Percentiles rank a stretch among this genome's conserved stretches.
These are phyloP conservation scores for Aspergillus sojae DNA, from an alignment of 2,329 filamentous ascomycete species.

Conservation along the genomic window DNA sequence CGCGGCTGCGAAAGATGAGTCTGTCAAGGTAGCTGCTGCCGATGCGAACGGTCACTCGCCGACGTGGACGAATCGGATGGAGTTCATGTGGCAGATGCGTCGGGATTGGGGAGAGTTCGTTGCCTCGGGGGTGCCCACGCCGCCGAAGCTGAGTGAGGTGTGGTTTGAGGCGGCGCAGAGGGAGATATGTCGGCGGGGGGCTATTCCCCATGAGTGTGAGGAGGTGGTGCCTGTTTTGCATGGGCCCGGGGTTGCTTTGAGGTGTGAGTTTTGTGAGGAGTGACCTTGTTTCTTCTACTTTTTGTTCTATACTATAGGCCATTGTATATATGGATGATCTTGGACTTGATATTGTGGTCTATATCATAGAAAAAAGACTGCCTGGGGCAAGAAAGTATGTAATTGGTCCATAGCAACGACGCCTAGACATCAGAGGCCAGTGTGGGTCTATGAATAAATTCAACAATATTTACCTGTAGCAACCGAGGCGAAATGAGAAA, in stretches of 20 bases:
- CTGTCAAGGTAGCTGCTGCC: neutral
- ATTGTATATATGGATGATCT: neutral
- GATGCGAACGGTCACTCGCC: neutral
- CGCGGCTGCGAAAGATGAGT: conserved; percentile 23
- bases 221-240: conserved; percentile 25
- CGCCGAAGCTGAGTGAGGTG: conserved; percentile 17
- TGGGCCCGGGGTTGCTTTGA: conserved; percentile 20
- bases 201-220: conserved; percentile 25
- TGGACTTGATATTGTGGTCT: neutral
- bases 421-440: neutral
- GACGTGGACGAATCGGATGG: conserved; percentile 25
- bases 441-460: conserved; percentile 12
- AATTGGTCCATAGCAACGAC: conserved; percentile 10
- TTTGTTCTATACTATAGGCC: neutral
- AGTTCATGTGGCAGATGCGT: conserved; percentile 32
- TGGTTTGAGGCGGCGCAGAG: conserved; percentile 29
- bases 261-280: conserved; percentile 25
- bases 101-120: conserved; percentile 23
- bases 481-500: neutral
- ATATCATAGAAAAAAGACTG: neutral
- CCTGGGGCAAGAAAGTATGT: neutral
- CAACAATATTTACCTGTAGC: conserved; percentile 7
- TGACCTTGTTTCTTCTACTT: neutral
- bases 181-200: conserved; percentile 23
- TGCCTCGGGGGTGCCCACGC: neutral